These are phyloP conservation scores for Chlamydomonas sp. DNA, from an alignment of 139 green algal species.

Conservation along the genomic window DNA sequence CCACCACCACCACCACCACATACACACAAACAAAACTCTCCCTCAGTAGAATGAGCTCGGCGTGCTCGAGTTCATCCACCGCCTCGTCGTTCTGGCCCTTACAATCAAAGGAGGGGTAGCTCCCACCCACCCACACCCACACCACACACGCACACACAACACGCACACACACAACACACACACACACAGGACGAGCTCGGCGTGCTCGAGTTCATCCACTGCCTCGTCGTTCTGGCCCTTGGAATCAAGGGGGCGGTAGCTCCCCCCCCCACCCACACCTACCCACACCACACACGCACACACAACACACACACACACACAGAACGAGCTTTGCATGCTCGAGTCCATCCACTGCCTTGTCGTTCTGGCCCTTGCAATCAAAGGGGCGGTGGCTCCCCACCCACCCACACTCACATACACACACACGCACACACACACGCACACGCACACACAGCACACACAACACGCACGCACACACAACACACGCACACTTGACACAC, in stretches of 20 bases:
- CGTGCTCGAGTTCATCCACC: neutral
- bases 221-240: too few species aligned
- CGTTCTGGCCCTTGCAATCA: neutral
- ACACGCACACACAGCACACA: neutral
- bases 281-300: neutral
- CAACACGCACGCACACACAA: neutral
- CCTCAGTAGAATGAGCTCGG: neutral
- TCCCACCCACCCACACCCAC: neutral
- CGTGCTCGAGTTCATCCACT: constrained; percentile 94
- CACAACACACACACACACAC: neutral
- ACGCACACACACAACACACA: neutral
- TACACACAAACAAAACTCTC: too few species aligned
- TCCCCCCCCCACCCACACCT: neutral
- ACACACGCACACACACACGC: neutral
- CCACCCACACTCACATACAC: constrained; percentile 1
- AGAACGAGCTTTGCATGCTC: neutral
- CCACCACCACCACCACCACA: too few species aligned
- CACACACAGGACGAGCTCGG: constrained; percentile 89
- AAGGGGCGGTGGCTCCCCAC: too few species aligned
- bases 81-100: too few species aligned
- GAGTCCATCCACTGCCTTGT: neutral
- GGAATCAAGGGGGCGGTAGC: too few species aligned
- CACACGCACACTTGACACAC: too few species aligned
- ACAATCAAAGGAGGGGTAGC: too few species aligned
- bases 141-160: neutral